Evolutionary conservation across 306 rosid species (phyloP), one percentile per base, ranked within the genome.

Genomic region (Erythrophleum fordii): DNA sequence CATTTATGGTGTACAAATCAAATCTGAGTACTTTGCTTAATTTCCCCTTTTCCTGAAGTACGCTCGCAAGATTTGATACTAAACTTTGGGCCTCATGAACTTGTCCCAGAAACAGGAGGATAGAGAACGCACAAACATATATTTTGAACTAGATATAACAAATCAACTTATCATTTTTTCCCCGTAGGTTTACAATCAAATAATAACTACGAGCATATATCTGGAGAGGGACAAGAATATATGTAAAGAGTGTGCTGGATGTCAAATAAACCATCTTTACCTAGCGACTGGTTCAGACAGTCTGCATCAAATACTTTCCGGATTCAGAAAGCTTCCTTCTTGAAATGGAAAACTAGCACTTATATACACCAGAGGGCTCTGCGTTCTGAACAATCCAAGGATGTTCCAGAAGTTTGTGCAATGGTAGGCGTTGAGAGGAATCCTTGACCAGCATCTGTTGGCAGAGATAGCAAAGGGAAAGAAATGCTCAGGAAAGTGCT

Each of bases 341-440:
- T 39, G 77, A 25, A 11, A 68, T 68, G 34, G 78, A n/a, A 51
- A 29, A 51, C 74, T 87, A 95, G 75, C 88, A 58, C 86, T 85
- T 89, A 76, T 93, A 89, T 82, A 95, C 81, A 80, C 99, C 97
- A 23, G 98, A 86, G 26, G 98, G 96, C 92, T 95, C 99, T 0
- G 99, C 98, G 69, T 95, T 93, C 90, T 95, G 99, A 78, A 95
- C 87, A 82, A 93, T 91, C 99, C 99, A 95, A 46, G 97, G 97
- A 76, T 95, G 99, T 77, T 95, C 99, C 34, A 95, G 92, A 64
- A 95, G 92, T 84, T 95, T 95, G 90, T 95, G 96, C 48, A 95
- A 81, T 5, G 96, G 93, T 79, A 95, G 87, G 66, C 99, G 96
- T 64, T 91, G 84, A 44, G 93, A 83, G 45, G 96, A 91, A 79